Evolutionary conservation across 176 grass and related monocot genomes (phyloP).

Genomic region (maize (Zea mays)): DNA sequence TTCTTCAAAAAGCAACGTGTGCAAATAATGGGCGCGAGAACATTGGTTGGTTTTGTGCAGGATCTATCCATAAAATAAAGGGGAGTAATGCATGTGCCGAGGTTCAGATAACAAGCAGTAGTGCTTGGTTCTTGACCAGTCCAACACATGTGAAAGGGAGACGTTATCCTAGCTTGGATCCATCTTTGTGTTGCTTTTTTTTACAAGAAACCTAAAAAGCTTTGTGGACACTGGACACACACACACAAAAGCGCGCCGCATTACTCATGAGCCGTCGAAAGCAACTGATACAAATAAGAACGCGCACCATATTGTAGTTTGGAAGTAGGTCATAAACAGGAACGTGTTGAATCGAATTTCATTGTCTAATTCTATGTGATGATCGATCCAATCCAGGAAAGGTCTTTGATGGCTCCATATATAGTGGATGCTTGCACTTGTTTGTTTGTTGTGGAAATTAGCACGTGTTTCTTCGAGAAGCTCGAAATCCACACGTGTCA

Average conservation of each 20-base stretch:
- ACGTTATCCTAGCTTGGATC: background rate
- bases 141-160: conserved; percentile 33
- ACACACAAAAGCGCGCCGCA: background rate
- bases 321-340: conserved; percentile 20
- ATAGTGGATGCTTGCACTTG: conserved; percentile 31
- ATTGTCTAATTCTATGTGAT: conserved; percentile 17
- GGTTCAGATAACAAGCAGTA: no score
- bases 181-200: conserved; percentile 25
- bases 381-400: conserved; percentile 28
- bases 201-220: conserved; percentile 18
- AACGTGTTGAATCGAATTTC: conserved; percentile 20
- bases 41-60: background rate
- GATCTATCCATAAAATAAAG: conserved; percentile 16
- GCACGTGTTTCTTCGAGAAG: conserved; percentile 33
- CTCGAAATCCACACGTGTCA: background rate
- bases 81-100: background rate
- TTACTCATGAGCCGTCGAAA: conserved; percentile 3
- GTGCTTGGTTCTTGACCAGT: conserved; percentile 20
- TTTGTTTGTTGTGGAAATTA: conserved; percentile 12
- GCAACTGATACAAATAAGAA: background rate
- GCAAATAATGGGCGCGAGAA: background rate
- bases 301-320: background rate
- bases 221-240: conserved; percentile 5
- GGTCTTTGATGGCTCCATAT: background rate
- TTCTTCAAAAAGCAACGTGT: background rate